These are phyloP conservation scores for Stellera chamaejasme DNA, from an alignment of 345 rosid species.

Conservation along the genomic window DNA sequence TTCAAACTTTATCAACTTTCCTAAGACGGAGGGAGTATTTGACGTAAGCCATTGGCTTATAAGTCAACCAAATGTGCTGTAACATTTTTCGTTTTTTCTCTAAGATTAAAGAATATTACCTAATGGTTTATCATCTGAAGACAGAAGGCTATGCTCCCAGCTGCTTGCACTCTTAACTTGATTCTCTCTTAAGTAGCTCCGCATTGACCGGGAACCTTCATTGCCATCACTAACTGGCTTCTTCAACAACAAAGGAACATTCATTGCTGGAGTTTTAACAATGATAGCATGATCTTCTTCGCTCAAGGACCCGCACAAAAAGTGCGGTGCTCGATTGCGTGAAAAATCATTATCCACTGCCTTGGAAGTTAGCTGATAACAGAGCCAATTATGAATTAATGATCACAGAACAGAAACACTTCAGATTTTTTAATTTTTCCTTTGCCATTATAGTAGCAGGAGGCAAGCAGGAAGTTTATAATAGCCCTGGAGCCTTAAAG, in stretches of 20 bases:
- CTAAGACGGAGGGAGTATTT: too few species aligned
- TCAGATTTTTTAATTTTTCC: too few species aligned
- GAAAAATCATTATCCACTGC: slow-evolving; percentile 62
- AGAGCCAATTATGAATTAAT: slow-evolving; percentile 6
- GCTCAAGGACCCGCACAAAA: slow-evolving; percentile 47
- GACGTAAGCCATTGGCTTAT: too few species aligned
- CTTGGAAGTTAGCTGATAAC: slow-evolving; percentile 52
- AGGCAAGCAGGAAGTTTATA: too few species aligned
- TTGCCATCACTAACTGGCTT: slow-evolving; percentile 29
- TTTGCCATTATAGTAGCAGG: too few species aligned
- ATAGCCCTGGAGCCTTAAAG: too few species aligned
- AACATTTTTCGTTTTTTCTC: too few species aligned
- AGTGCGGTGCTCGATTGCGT: slow-evolving; percentile 66
- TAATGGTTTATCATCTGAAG: slow-evolving; percentile 18
- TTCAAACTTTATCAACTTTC: background rate
- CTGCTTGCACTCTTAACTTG: slow-evolving; percentile 12
- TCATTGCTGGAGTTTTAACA: slow-evolving; percentile 36
- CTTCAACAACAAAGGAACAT: slow-evolving; percentile 38
- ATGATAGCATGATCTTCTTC: slow-evolving; percentile 41
- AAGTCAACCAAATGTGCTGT: too few species aligned
- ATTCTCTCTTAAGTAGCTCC: slow-evolving; percentile 26
- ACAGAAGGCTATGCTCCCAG: slow-evolving; percentile 13
- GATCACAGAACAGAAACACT: too few species aligned
- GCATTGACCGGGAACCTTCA: slow-evolving; percentile 30
- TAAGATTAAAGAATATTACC: slow-evolving; percentile 15